Base-by-base conservation (phyloP, 2,329 filamentous ascomycete species). In the Emmonsiellopsis sp. region DNA sequence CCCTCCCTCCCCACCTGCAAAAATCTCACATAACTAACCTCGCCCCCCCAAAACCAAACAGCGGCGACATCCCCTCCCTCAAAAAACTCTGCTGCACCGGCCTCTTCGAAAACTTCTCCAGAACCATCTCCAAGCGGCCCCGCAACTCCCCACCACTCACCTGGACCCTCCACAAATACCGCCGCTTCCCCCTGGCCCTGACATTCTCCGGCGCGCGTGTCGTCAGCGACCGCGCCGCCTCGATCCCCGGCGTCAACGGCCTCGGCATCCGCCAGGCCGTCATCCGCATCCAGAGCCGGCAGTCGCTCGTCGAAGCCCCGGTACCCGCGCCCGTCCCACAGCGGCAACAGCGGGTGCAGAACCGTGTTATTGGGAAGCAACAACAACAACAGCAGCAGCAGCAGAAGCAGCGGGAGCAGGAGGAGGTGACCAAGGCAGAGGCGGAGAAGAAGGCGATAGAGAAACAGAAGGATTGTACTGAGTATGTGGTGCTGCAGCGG, bases 401-500 rank as follows among this genome's bases (percentile, higher is more conserved):
- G n/a, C n/a, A n/a, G n/a, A n/a, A n/a, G n/a, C n/a, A n/a, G n/a
- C n/a, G n/a, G n/a, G n/a, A 11, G 37, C 11, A 11, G 11, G 3
- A 40, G 11, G 15, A 9, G 26, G 13, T 30, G 15, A 15, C 20
- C 7, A 35, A 42, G n/a, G 16, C 30, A 32, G 54, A 52, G 8
- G 46, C 54, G 26, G 38, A 55, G 20, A 40, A 37, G 6, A 47
- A 54, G 34, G 59, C 57, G 26, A 57, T 63, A n/a, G 58, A 61
- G 13, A 72, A 71, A 62, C 61, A 67, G 50, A 72, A 72, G 63
- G 70, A 72, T 57, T 70, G 70, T 56, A 69, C 65, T 2, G 77
- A 80, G 61, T 78, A 79, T 56, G 59, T 79, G 32, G 76, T 79
- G 11, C 60, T 79, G 26, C 77, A 79, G 65, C 71, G 73, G 62